A percentile compares a stretch with the other conserved stretches of the same genome.
phyloP scores from a whole-genome alignment of 2,329 filamentous ascomycete genomes.

The Verticillium longisporum region DNA sequence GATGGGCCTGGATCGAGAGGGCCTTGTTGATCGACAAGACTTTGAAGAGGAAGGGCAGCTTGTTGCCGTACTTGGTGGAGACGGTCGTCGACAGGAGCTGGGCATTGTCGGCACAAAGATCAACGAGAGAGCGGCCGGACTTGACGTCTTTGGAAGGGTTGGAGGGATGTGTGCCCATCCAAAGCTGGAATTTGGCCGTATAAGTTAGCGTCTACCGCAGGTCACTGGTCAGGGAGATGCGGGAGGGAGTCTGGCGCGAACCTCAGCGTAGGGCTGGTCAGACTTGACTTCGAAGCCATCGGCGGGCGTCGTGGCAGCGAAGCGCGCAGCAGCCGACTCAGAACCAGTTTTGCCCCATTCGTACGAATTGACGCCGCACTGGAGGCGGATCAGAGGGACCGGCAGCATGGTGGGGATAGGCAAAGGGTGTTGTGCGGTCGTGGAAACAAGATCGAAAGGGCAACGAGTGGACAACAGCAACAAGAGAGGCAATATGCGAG shows the following conservation, averaged over 20 bases:
- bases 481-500: background rate
- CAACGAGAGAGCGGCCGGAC: constrained; percentile 79
- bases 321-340: constrained; percentile 82
- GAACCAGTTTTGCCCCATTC: constrained; percentile 96
- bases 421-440: background rate
- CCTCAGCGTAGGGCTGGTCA: constrained; percentile 93
- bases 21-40: constrained; percentile 94
- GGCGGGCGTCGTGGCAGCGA: constrained; percentile 76
- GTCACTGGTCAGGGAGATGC: background rate
- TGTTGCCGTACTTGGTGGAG: constrained; percentile 66
- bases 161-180: constrained; percentile 98
- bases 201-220: background rate
- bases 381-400: constrained; percentile 76
- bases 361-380: constrained; percentile 94
- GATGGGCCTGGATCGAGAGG: constrained; percentile 93
- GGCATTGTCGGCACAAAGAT: constrained; percentile 82
- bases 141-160: constrained; percentile 86
- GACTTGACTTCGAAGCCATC: constrained; percentile 69
- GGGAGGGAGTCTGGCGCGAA: background rate
- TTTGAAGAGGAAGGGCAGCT: constrained; percentile 95
- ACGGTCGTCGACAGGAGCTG: constrained; percentile 71
- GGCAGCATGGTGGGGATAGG: constrained; percentile 41
- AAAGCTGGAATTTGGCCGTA: constrained; percentile 55
- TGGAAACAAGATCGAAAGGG: background rate
- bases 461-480: background rate